These are phyloP conservation scores for Leccinum pallidistipes DNA, from an alignment of 1,284 basidiomycete genomes.

Conservation along the genomic window DNA sequence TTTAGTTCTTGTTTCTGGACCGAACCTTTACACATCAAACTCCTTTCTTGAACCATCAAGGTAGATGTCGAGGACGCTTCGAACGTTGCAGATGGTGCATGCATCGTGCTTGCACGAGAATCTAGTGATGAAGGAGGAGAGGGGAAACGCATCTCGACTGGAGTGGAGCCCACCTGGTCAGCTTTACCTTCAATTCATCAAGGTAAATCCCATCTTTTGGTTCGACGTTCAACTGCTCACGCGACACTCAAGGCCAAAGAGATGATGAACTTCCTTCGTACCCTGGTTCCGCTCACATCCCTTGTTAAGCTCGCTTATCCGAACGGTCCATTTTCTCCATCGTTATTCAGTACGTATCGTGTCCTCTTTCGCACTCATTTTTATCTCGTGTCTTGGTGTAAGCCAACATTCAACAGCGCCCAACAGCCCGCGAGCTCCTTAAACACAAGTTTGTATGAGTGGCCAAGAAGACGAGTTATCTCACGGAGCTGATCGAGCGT, in stretches of 20 bases:
- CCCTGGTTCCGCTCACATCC: slow-evolving; percentile 69
- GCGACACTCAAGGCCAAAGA: slow-evolving; percentile 17
- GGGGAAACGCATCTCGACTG: slow-evolving; percentile 46
- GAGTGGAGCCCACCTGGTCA: slow-evolving; percentile 18
- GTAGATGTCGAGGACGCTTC: slow-evolving; percentile 84
- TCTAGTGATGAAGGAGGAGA: slow-evolving; percentile 42
- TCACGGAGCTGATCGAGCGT: slow-evolving; percentile 94
- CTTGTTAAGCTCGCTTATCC: slow-evolving; percentile 79
- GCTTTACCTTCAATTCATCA: slow-evolving; percentile 11
- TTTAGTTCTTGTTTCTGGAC: too few species aligned
- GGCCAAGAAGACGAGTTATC: slow-evolving; percentile 79
- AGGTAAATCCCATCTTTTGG: slow-evolving; percentile 22
- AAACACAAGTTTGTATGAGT: too few species aligned
- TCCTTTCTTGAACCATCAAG: slow-evolving; percentile 42
- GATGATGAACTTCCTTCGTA: slow-evolving; percentile 28
- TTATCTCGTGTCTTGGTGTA: slow-evolving; percentile 10
- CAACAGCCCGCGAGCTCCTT: slow-evolving; percentile 89
- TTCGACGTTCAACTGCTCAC: slow-evolving; percentile 12
- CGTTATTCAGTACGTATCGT: slow-evolving; percentile 46
- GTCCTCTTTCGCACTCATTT: not conserved
- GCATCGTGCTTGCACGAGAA: slow-evolving; percentile 81
- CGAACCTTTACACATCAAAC: too few species aligned
- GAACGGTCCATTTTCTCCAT: slow-evolving; percentile 65
- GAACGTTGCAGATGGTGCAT: slow-evolving; percentile 87
- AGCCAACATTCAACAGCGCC: slow-evolving; percentile 57